Conservation (phyloP, 495 filamentous ascomycete genomes). For the Glutinoglossum americanum region DNA sequence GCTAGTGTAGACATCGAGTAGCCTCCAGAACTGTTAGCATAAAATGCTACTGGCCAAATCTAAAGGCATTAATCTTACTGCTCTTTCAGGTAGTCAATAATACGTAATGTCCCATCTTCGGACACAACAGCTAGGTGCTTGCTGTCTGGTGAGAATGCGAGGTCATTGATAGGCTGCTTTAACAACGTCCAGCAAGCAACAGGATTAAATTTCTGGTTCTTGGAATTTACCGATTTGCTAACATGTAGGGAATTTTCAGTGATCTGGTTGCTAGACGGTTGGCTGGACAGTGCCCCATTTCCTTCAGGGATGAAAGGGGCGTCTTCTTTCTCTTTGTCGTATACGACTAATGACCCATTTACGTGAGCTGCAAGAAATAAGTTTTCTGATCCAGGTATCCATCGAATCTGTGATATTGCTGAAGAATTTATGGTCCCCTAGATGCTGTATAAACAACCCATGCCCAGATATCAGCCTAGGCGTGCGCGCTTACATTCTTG, state of each 20-base stretch:
- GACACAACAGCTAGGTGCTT: conserved; percentile 77
- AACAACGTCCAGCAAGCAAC: conserved; percentile 80
- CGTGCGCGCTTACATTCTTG: conserved; percentile 46
- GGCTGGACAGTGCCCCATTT: conserved; percentile 9
- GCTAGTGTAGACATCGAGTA: conserved; percentile 64
- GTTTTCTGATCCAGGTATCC: conserved; percentile 87
- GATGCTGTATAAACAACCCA: not conserved
- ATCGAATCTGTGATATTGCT: conserved; percentile 68
- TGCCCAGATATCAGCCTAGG: not conserved
- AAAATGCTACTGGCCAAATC: not conserved
- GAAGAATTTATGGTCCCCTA: conserved; percentile 70
- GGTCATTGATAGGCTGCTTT: conserved; percentile 68
- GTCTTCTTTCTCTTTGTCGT: conserved; percentile 98
- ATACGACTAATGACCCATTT: conserved; percentile 84
- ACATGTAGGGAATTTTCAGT: conserved; percentile 29
- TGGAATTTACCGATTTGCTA: conserved; percentile 74
- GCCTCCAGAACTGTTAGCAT: conserved; percentile 21
- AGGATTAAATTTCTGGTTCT: conserved; percentile 83
- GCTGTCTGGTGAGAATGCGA: conserved; percentile 74
- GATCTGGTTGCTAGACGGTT: conserved; percentile 1
- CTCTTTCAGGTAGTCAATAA: conserved; percentile 84
- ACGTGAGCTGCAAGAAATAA: conserved; percentile 83
- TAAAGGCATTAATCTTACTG: conserved; percentile 30
- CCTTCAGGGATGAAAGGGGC: conserved; percentile 43
- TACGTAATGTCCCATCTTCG: conserved; percentile 72